Evolutionary conservation across 2,329 filamentous ascomycete genomes (phyloP).

Genomic region (Xylaria digitata): DNA sequence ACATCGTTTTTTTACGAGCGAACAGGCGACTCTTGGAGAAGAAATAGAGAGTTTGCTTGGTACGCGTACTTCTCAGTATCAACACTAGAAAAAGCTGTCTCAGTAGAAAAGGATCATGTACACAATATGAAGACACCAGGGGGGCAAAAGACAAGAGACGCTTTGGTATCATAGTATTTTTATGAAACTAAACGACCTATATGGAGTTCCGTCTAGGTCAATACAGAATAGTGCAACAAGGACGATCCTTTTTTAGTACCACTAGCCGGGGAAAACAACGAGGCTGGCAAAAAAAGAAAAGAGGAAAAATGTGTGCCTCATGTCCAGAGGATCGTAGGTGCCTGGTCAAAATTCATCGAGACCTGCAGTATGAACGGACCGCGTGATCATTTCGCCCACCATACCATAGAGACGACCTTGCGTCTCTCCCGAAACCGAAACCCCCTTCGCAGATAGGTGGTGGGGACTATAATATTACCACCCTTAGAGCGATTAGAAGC

Average conservation of each 20-base stretch:
- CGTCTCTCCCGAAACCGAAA: constrained; percentile 38
- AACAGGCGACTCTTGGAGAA: not conserved
- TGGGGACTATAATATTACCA: constrained; percentile 44
- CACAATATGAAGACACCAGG: constrained; percentile 6
- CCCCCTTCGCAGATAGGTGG: constrained; percentile 44
- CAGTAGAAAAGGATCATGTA: not conserved
- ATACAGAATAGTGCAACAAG: constrained; percentile 40
- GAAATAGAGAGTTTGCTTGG: not conserved
- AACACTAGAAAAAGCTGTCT: not conserved
- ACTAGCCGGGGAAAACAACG: constrained; percentile 40
- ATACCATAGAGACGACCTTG: constrained; percentile 34
- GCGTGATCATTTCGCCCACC: constrained; percentile 30
- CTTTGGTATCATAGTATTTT: constrained; percentile 43
- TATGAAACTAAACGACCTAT: constrained; percentile 45
- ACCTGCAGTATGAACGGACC: constrained; percentile 37
- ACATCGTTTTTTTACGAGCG: too few relatives aligned
- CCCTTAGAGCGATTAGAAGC: constrained; percentile 42
- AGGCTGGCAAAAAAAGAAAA: constrained; percentile 27
- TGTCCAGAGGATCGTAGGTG: constrained; percentile 22
- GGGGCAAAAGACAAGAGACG: constrained; percentile 9
- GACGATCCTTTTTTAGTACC: constrained; percentile 38
- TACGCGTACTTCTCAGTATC: not conserved
- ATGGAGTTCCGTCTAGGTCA: constrained; percentile 38
- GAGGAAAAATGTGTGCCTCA: constrained; percentile 23
- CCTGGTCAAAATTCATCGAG: constrained; percentile 36